These are phyloP conservation scores for Cordia subcordata DNA, from an alignment of 257 asterid genomes.

Conservation along the genomic window DNA sequence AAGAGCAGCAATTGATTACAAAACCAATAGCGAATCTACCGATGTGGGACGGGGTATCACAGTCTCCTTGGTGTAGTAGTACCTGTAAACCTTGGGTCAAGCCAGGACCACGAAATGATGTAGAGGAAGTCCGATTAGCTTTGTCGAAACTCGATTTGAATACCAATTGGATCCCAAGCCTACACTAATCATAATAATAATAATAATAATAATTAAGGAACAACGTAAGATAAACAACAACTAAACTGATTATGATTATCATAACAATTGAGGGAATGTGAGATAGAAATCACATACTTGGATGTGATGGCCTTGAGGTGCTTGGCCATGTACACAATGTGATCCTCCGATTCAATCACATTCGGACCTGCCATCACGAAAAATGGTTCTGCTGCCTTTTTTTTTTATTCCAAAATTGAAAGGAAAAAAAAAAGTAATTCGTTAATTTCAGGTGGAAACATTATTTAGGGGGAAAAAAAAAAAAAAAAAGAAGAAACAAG, in stretches of 20 bases:
- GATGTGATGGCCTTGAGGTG: slow-evolving; percentile 53
- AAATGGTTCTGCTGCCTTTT: slow-evolving; percentile 77
- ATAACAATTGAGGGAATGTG: neutral
- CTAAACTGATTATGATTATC: neutral
- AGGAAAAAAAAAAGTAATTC: no score
- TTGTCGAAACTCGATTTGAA: slow-evolving; percentile 90
- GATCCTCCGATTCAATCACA: slow-evolving; percentile 90
- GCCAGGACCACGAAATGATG: slow-evolving; percentile 92
- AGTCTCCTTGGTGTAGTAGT: neutral
- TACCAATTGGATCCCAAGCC: slow-evolving; percentile 66
- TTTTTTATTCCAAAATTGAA: no score
- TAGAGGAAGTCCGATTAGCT: slow-evolving; percentile 83
- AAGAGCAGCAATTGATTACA: no score
- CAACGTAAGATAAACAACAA: neutral
- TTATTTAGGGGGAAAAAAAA: neutral
- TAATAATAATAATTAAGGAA: neutral
- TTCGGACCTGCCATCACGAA: slow-evolving; percentile 90
- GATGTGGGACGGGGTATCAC: neutral
- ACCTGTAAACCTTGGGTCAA: slow-evolving; percentile 74
- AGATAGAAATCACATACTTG: slow-evolving; percentile 28
- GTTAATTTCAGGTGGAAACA: neutral
- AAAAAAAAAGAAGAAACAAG: neutral
- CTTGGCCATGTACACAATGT: slow-evolving; percentile 72
- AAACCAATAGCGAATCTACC: neutral
- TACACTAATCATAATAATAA: no score